Percentiles rank a stretch among this genome's conserved stretches.
phyloP scores from a whole-genome alignment of 495 filamentous ascomycete genomes.

The Penicillium argentinense region DNA sequence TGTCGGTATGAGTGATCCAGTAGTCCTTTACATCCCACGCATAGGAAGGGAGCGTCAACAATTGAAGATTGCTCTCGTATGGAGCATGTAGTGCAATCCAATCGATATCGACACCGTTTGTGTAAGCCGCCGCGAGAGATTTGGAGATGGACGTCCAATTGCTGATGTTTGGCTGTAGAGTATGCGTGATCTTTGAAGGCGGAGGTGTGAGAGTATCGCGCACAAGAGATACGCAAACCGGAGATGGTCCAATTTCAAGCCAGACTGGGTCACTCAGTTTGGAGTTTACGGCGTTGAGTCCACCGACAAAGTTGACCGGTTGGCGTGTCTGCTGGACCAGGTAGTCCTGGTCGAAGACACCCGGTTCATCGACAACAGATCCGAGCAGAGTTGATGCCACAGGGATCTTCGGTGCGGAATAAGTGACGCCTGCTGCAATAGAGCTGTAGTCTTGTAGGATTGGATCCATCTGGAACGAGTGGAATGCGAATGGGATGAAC shows the following conservation, averaged over 20 bases:
- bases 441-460: conserved; percentile 36
- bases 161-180: too few relatives aligned
- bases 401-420: conserved; percentile 26
- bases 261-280: conserved; percentile 25
- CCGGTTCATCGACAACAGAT: conserved; percentile 9
- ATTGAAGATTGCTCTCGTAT: too few relatives aligned
- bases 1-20: too few relatives aligned
- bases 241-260: conserved; percentile 43
- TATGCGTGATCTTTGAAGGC: too few relatives aligned
- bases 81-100: too few relatives aligned
- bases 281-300: conserved; percentile 17
- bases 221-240: conserved; percentile 28
- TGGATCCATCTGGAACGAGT: conserved; percentile 2
- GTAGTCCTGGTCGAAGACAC: conserved; percentile 23
- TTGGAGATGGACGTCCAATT: too few relatives aligned
- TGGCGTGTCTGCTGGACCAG: conserved; percentile 25
- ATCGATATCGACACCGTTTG: too few relatives aligned
- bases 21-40: too few relatives aligned
- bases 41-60: too few relatives aligned
- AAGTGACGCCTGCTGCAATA: conserved; percentile 31
- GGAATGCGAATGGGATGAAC: conserved; percentile 4
- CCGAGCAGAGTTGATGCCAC: conserved; percentile 30
- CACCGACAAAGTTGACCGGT: conserved; percentile 26
- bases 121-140: too few relatives aligned
- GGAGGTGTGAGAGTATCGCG: conserved; percentile 38